Evolutionary conservation across 2,329 filamentous ascomycete genomes (phyloP).

Genomic region (Zymoseptoria crescenta): DNA sequence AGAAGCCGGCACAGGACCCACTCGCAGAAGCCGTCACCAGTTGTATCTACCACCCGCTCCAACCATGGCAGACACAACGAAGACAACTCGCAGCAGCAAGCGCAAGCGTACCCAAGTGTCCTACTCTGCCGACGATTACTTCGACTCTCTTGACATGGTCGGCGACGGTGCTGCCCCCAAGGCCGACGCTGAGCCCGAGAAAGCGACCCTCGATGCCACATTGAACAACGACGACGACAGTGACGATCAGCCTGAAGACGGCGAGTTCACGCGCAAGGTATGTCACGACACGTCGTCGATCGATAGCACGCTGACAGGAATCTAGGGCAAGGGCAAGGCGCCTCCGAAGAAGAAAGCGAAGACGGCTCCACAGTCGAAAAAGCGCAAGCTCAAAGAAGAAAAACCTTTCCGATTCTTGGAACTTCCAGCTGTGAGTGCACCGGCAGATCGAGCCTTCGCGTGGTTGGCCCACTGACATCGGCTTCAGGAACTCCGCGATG

Average conservation of each 20-base stretch:
- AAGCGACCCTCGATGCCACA: not conserved
- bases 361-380: not conserved
- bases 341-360: not conserved
- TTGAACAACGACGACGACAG: not conserved
- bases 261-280: not conserved
- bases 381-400: constrained; percentile 7
- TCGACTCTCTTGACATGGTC: constrained; percentile 8
- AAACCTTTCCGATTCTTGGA: constrained; percentile 22
- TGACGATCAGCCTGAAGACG: not conserved
- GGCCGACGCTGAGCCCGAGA: not conserved
- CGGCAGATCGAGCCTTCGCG: not conserved
- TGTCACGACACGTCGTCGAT: not conserved
- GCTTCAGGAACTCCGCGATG: constrained; percentile 20
- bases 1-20: no score
- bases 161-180: not conserved
- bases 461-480: not conserved
- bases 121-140: constrained; percentile 20
- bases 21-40: no score
- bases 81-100: constrained; percentile 14
- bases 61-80: not conserved
- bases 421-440: constrained; percentile 10
- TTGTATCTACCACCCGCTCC: no score
- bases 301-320: not conserved
- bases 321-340: not conserved
- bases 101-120: constrained; percentile 24